Conservation (phyloP, 129 eudicot genomes). For the Cynara cardunculus region DNA sequence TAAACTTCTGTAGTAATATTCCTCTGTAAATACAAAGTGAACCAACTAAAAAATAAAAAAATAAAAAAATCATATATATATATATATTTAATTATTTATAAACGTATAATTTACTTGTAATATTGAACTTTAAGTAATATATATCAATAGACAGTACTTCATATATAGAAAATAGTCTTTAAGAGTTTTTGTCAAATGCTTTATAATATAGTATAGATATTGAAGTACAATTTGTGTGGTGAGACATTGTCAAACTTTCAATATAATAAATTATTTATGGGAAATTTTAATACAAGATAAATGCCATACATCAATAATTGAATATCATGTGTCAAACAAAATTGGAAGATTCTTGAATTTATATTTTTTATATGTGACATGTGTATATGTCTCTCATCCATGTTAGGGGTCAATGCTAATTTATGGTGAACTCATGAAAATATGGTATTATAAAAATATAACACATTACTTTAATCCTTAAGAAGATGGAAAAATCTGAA, state of each 20-base stretch:
- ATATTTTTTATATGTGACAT: background rate
- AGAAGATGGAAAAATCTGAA: background rate
- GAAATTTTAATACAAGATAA: background rate
- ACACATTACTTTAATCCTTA: background rate
- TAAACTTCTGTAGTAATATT: too few species aligned
- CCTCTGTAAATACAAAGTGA: too few species aligned
- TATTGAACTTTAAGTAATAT: too few species aligned
- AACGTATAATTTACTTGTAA: too few species aligned
- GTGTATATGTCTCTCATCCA: constrained; percentile 5
- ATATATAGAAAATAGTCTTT: too few species aligned
- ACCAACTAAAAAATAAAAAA: too few species aligned
- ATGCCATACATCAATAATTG: background rate
- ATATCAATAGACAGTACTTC: too few species aligned
- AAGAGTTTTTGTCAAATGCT: too few species aligned
- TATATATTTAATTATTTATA: too few species aligned
- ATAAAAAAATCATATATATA: too few species aligned
- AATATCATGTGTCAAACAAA: constrained; percentile 15
- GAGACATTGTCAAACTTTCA: background rate
- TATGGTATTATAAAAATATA: constrained; percentile 1
- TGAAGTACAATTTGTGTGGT: too few species aligned
- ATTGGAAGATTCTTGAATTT: constrained; percentile 16
- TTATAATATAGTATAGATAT: too few species aligned
- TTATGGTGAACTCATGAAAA: constrained; percentile 1
- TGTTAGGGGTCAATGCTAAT: constrained; percentile 18
- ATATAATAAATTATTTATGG: background rate